Percentiles rank a stretch among this genome's conserved stretches.
These are phyloP conservation scores for Melaleuca quinquenervia DNA, from an alignment of 345 rosid genomes.

Conservation along the genomic window DNA sequence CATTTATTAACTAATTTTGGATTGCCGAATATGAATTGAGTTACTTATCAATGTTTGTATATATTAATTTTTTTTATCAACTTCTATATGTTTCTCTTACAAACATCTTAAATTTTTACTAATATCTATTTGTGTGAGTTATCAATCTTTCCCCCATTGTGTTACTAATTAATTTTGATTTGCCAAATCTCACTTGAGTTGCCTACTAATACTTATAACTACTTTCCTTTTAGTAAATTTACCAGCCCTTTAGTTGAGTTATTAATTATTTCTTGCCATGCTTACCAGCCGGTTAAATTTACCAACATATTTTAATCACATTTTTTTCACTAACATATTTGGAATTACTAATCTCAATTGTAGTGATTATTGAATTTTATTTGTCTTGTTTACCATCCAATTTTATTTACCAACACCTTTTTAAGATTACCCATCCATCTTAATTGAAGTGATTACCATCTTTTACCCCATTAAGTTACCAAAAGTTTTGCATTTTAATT, in stretches of 20 bases:
- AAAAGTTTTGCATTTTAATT: neutral
- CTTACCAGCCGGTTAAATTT: neutral
- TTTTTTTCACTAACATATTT: neutral
- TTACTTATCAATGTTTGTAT: neutral
- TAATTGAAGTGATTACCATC: too few species aligned
- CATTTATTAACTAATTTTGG: too few species aligned
- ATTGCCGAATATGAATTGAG: neutral
- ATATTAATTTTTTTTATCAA: neutral
- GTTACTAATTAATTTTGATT: neutral
- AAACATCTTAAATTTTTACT: neutral
- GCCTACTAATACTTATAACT: neutral
- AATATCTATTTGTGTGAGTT: neutral
- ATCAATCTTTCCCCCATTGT: neutral
- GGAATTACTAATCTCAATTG: neutral
- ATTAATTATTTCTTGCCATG: neutral
- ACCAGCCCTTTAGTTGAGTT: neutral
- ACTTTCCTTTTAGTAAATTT: neutral
- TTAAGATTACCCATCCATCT: neutral
- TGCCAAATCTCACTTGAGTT: neutral
- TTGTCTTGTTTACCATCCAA: neutral
- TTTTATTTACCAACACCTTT: neutral
- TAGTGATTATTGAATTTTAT: neutral
- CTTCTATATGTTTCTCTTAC: neutral
- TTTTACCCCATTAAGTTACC: neutral
- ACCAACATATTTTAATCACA: neutral